Evolutionary conservation across 176 grass and related monocot genomes (phyloP).

Genomic region (Zea mays): Zm-B73-REFERENCE-NAM-5.0 NC_050103.1:155674001-155674500

Average conservation of each 20-base stretch:
- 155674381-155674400: conserved; percentile 70
- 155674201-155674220: conserved; percentile 23
- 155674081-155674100: background rate
- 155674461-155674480: conserved; percentile 91
- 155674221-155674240: conserved; percentile 6
- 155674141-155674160: background rate
- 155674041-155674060: background rate
- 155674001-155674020: conserved; percentile 20
- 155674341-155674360: conserved; percentile 93
- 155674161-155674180: conserved; percentile 4
- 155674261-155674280: conserved; percentile 82
- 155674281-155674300: conserved; percentile 95
- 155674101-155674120: background rate
- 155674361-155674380: conserved; percentile 98
- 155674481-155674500: conserved; percentile 97
- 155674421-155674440: conserved; percentile 59
- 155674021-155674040: conserved; percentile 5
- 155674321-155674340: conserved; percentile 93
- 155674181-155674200: conserved; percentile 1
- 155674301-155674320: conserved; percentile 99
- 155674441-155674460: conserved; percentile 48
- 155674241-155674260: conserved; percentile 17
- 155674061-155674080: conserved; percentile 9
- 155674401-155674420: conserved; percentile 76
- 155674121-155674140: conserved; percentile 13